Conservation (phyloP, 352 stramenopile genomes). For the Thraustochytrium striatum region DNA sequence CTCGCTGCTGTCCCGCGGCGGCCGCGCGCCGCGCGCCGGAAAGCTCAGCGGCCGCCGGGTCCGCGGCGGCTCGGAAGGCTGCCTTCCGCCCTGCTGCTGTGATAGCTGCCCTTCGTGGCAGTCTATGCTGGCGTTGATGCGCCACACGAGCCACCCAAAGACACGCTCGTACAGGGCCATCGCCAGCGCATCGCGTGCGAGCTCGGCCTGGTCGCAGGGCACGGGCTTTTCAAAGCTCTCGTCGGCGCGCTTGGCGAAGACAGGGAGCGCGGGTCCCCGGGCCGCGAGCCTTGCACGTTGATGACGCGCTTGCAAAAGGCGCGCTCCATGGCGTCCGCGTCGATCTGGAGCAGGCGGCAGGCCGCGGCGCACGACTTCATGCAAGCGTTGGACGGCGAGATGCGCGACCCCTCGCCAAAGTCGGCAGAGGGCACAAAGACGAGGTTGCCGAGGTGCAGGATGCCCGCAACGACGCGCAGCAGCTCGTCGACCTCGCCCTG, state of each 20-base stretch:
- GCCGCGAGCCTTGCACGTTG: conserved; percentile 53
- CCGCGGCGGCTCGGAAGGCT: too few species aligned
- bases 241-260: conserved; percentile 5
- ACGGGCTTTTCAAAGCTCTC: conserved; percentile 51
- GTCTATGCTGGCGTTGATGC: conserved; percentile 64
- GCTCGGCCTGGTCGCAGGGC: conserved; percentile 63
- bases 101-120: too few species aligned
- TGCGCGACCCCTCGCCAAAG: not conserved
- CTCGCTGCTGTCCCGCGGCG: conserved; percentile 51
- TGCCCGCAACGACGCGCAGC: conserved; percentile 78
- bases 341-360: conserved; percentile 31
- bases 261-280: not conserved
- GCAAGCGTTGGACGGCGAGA: not conserved
- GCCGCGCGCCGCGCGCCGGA: too few species aligned
- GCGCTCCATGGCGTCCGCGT: conserved; percentile 61
- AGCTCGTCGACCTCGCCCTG: conserved; percentile 80
- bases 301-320: conserved; percentile 75
- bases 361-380: conserved; percentile 11
- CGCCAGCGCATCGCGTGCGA: conserved; percentile 87
- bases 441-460: conserved; percentile 91
- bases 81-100: too few species aligned
- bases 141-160: conserved; percentile 95
- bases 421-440: conserved; percentile 56
- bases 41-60: not conserved
- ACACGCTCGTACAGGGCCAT: conserved; percentile 94